Conservation (phyloP, 225 moss, liverwort and hornwort species). For the Marchantia polymorpha region DNA sequence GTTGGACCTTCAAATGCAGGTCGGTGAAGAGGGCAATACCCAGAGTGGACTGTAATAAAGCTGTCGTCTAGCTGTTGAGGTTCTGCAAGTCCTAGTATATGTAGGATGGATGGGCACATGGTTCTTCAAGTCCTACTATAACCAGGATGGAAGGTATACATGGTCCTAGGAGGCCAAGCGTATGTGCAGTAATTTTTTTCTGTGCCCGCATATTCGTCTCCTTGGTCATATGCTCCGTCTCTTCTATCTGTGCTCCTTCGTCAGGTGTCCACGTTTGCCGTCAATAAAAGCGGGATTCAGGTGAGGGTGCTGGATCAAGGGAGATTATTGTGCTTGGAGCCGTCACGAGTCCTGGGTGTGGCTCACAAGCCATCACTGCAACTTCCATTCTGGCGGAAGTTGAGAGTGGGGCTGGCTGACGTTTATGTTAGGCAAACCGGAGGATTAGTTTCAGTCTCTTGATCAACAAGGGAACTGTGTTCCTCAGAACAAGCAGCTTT, state of each 20-base stretch:
- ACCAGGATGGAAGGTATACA: slow-evolving; percentile 8
- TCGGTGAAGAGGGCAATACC: slow-evolving; percentile 11
- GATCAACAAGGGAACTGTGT: background rate
- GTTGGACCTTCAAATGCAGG: slow-evolving; percentile 21
- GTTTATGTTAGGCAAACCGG: background rate
- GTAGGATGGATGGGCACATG: slow-evolving; percentile 21
- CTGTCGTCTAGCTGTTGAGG: slow-evolving; percentile 17
- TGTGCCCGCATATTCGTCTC: slow-evolving; percentile 2
- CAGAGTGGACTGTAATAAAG: slow-evolving; percentile 24
- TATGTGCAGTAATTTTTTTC: background rate
- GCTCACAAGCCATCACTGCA: slow-evolving; percentile 10
- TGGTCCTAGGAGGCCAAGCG: background rate
- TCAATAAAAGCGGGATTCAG: background rate
- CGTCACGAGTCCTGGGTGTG: background rate
- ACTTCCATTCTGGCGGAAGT: background rate
- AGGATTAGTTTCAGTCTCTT: slow-evolving; percentile 10
- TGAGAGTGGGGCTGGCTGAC: slow-evolving; percentile 2
- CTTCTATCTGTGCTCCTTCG: background rate
- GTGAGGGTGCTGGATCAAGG: slow-evolving; percentile 10
- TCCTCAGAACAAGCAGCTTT: slow-evolving; percentile 5
- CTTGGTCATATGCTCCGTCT: background rate
- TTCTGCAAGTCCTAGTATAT: slow-evolving; percentile 21
- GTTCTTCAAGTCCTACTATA: slow-evolving; percentile 12
- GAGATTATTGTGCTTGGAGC: slow-evolving; percentile 15
- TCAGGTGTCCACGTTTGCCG: slow-evolving; percentile 7